phyloP scores from a whole-genome alignment of 225 moss, liverwort and hornwort species.

The Marchantia polymorpha region DNA sequence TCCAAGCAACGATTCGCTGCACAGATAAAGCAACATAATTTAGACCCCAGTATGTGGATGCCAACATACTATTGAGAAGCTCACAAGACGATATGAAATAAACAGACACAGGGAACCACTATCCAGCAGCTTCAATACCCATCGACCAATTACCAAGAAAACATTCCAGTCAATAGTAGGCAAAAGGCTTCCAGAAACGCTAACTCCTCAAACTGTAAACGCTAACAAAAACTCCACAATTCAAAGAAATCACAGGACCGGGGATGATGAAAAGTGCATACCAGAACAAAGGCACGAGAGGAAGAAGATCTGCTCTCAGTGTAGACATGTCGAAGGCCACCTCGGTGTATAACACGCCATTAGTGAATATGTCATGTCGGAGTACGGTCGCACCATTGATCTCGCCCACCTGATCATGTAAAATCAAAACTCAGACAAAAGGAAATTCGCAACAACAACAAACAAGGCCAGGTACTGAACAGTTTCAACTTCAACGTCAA shows the following conservation, averaged over 20 bases:
- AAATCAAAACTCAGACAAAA: neutral
- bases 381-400: conserved; percentile 75
- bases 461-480: neutral
- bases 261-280: conserved; percentile 27
- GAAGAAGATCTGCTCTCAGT: conserved; percentile 80
- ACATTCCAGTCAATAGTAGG: neutral
- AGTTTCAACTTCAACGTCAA: too few relatives aligned
- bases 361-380: conserved; percentile 90
- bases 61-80: neutral
- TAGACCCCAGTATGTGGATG: neutral
- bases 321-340: conserved; percentile 91
- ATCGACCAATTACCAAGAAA: too few relatives aligned
- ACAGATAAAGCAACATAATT: neutral
- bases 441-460: neutral
- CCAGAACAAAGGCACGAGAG: conserved; percentile 96
- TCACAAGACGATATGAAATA: neutral
- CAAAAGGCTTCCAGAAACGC: neutral
- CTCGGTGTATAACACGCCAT: conserved; percentile 89
- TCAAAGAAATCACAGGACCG: too few relatives aligned
- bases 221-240: too few relatives aligned
- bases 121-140: neutral
- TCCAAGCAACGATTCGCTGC: conserved; percentile 93
- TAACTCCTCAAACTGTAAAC: neutral
- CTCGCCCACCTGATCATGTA: conserved; percentile 57
- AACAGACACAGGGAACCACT: too few relatives aligned